Evolutionary conservation across 139 green algal species (phyloP).

Genomic region (Picocystis salinarum): DNA sequence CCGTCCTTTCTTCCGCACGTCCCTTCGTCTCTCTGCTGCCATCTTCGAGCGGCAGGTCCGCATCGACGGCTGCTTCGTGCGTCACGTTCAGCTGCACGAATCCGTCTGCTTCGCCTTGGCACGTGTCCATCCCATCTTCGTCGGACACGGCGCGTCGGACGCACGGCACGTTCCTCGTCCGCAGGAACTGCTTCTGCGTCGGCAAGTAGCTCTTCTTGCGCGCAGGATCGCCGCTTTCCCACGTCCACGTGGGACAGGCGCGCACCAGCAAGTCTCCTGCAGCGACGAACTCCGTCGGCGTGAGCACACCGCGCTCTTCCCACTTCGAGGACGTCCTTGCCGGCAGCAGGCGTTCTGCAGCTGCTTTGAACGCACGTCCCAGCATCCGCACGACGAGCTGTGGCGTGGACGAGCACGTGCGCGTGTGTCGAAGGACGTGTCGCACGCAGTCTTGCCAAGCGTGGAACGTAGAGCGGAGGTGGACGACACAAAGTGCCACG

Average conservation of each 20-base stretch:
- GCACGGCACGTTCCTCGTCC: constrained; percentile 68
- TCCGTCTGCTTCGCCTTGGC: constrained; percentile 33
- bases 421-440: no score
- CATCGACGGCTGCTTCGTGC: constrained; percentile 8
- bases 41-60: constrained; percentile 8
- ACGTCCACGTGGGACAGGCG: constrained; percentile 64
- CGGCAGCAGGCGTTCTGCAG: no score
- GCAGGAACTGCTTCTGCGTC: constrained; percentile 63
- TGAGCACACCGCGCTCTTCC: constrained; percentile 33
- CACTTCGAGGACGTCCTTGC: not conserved
- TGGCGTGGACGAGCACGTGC: no score
- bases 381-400: no score
- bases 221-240: constrained; percentile 16
- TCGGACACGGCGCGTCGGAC: constrained; percentile 46
- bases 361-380: no score
- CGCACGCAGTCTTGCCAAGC: no score
- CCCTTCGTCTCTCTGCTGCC: not conserved
- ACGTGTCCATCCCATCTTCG: constrained; percentile 16
- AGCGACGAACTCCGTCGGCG: constrained; percentile 62
- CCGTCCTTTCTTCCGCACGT: constrained; percentile 1
- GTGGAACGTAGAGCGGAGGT: no score
- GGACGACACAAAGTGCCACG: no score
- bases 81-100: constrained; percentile 22
- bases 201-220: constrained; percentile 29
- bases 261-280: constrained; percentile 64